phyloP scores from a whole-genome alignment of 768 basidiomycete genomes.

The Hemileccinum rubropunctum region DNA sequence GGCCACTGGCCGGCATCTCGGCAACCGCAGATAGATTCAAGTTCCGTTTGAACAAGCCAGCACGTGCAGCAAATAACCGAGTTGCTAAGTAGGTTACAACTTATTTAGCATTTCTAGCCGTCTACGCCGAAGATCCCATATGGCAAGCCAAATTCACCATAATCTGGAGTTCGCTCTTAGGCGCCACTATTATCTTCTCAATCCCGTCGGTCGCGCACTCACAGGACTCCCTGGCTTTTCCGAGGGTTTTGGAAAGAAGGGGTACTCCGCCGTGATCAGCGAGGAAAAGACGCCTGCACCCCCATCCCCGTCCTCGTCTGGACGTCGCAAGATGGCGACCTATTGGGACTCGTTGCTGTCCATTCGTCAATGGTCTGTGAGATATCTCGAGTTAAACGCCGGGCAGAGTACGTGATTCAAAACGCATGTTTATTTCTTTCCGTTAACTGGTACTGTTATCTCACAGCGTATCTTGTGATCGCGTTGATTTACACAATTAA shows the following conservation, averaged over 20 bases:
- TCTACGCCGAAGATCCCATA: constrained; percentile 68
- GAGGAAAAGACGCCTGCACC: constrained; percentile 9
- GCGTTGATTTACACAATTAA: constrained; percentile 60
- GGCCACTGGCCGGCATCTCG: no score
- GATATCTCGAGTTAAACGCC: constrained; percentile 48
- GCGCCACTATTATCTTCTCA: constrained; percentile 44
- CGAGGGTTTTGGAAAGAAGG: constrained; percentile 37
- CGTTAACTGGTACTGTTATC: constrained; percentile 6
- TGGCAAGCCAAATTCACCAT: constrained; percentile 74
- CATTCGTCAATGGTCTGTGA: constrained; percentile 46
- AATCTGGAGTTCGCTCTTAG: constrained; percentile 64
- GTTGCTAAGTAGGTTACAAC: constrained; percentile 53
- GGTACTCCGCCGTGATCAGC: constrained; percentile 32
- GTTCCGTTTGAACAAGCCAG: no score
- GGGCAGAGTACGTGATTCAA: constrained; percentile 52
- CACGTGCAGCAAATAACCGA: no score
- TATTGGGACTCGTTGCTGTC: constrained; percentile 36
- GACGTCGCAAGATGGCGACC: constrained; percentile 14
- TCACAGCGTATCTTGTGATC: constrained; percentile 52
- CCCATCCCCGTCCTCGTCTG: background rate
- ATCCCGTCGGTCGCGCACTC: constrained; percentile 47
- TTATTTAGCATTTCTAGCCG: no score
- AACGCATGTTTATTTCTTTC: background rate
- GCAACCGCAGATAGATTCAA: no score
- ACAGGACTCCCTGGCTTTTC: constrained; percentile 50